Conservation (phyloP, 768 basidiomycete genomes). For the Hygrophoropsis aurantiaca region DNA sequence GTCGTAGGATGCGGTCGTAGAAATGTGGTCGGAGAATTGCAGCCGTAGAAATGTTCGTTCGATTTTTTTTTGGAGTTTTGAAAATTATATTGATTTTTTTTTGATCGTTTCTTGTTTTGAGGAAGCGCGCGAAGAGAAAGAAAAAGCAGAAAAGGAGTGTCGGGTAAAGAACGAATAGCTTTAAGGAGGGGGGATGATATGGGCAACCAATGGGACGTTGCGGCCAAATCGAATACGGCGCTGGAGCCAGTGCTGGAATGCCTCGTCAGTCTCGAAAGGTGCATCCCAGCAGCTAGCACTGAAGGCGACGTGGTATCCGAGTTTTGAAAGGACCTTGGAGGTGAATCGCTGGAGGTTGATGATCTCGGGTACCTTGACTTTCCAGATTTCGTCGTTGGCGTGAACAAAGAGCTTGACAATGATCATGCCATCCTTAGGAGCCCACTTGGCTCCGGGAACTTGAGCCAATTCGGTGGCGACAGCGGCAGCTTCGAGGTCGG, state of each 20-base stretch:
- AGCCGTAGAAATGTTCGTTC: no score
- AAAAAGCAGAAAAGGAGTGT: no score
- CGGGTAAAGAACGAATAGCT: no score
- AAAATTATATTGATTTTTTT: no score
- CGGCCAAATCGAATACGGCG: constrained; percentile 31
- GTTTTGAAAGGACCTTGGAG: constrained; percentile 30
- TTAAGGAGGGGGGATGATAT: constrained; percentile 21
- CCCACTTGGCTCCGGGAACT: constrained; percentile 22
- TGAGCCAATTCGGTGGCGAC: neutral
- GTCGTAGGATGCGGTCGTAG: no score
- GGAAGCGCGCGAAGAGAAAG: no score
- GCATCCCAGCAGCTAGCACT: constrained; percentile 30
- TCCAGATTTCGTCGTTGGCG: constrained; percentile 40
- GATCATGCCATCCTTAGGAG: constrained; percentile 32
- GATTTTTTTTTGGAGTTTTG: no score
- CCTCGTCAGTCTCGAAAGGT: constrained; percentile 30
- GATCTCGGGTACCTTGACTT: constrained; percentile 32
- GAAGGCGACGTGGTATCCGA: constrained; percentile 36
- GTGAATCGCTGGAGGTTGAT: constrained; percentile 30
- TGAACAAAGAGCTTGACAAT: constrained; percentile 40
- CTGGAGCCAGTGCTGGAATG: constrained; percentile 34
- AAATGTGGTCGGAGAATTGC: no score
- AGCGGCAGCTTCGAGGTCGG: neutral
- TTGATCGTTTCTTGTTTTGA: no score
- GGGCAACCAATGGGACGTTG: constrained; percentile 36